Evolutionary conservation across 2,329 filamentous ascomycete species (phyloP).

Genomic region (Diaporthe nobilis): DNA sequence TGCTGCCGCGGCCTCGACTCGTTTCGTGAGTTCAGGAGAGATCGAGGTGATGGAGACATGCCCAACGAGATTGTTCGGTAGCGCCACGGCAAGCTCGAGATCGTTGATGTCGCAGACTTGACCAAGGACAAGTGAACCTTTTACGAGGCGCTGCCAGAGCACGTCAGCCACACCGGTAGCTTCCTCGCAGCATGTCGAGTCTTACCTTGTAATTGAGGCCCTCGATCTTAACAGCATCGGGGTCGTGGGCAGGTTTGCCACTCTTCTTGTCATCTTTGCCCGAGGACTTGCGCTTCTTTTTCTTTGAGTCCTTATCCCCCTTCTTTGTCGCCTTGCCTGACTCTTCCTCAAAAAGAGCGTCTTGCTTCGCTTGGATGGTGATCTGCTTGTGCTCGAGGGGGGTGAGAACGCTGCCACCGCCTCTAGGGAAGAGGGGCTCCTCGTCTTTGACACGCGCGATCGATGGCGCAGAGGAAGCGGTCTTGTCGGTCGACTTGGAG

Average conservation of each 20-base stretch:
- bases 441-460: conserved; percentile 77
- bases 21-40: conserved; percentile 82
- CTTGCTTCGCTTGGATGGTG: conserved; percentile 90
- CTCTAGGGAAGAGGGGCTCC: conserved; percentile 91
- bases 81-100: conserved; percentile 82
- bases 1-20: conserved; percentile 78
- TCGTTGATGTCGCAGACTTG: conserved; percentile 86
- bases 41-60: conserved; percentile 94
- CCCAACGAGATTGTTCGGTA: conserved; percentile 94
- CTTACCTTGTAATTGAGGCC: conserved; percentile 89
- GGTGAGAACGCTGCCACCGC: conserved; percentile 90
- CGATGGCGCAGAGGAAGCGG: conserved; percentile 29
- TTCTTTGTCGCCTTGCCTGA: conserved; percentile 66
- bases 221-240: conserved; percentile 80
- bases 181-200: conserved; percentile 40
- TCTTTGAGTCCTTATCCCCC: conserved; percentile 61
- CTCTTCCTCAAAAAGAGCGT: conserved; percentile 90
- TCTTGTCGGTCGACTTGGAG: conserved; percentile 45
- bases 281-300: conserved; percentile 68
- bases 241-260: conserved; percentile 57
- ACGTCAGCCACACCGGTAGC: conserved; percentile 32
- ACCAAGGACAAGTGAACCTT: conserved; percentile 89
- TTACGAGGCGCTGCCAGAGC: conserved; percentile 77
- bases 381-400: conserved; percentile 98
- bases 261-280: conserved; percentile 65